phyloP scores from a whole-genome alignment of 495 filamentous ascomycete genomes.

The Penicillium flavigenum region DNA sequence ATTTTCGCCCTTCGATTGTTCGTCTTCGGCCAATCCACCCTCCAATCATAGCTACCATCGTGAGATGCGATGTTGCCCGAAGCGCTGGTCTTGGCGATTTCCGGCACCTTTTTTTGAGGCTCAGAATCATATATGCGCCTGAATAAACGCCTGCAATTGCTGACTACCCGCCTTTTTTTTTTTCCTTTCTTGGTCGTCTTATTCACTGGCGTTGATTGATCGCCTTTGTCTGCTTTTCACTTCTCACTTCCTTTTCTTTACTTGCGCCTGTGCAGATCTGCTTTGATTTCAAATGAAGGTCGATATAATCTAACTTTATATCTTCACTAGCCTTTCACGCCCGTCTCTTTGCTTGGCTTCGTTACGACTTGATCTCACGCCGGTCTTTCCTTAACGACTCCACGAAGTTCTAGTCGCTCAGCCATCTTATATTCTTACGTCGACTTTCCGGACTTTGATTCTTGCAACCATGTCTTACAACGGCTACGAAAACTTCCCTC shows the following conservation, averaged over 20 bases:
- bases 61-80: conserved; percentile 8
- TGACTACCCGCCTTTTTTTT: not conserved
- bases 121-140: conserved; percentile 3
- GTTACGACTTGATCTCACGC: conserved; percentile 42
- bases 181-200: not conserved
- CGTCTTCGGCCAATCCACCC: conserved; percentile 11
- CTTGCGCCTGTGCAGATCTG: not conserved
- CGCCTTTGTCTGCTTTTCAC: not conserved
- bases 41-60: conserved; percentile 1
- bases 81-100: conserved; percentile 20
- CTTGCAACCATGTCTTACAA: conserved; percentile 55
- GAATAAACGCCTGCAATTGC: not conserved
- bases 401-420: conserved; percentile 39
- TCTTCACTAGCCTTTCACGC: conserved; percentile 23
- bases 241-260: not conserved
- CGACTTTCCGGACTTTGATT: conserved; percentile 32
- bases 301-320: conserved; percentile 13
- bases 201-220: not conserved
- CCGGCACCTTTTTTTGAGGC: conserved; percentile 4
- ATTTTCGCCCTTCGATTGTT: not conserved
- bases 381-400: conserved; percentile 46
- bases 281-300: not conserved
- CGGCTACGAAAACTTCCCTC: conserved; percentile 57
- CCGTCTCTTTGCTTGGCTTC: conserved; percentile 32
- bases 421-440: conserved; percentile 41